Conservation (phyloP, 75 land plant genomes). For the Sequoia sempervirens region DNA sequence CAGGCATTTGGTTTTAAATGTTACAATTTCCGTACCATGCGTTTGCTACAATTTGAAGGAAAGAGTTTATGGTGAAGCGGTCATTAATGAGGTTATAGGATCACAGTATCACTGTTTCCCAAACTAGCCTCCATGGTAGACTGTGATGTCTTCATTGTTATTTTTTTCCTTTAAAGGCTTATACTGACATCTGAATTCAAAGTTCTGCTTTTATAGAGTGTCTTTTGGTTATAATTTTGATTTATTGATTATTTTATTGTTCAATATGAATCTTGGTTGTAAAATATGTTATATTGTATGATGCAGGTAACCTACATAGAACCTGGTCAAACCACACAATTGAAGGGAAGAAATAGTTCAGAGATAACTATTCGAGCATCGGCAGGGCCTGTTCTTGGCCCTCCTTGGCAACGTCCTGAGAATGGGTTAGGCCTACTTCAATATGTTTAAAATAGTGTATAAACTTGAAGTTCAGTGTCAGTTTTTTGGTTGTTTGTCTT, state of each 20-base stretch:
- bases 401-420: slow-evolving; percentile 96
- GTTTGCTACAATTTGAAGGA: not conserved
- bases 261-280: not conserved
- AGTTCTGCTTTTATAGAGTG: not conserved
- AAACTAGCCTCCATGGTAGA: not conserved
- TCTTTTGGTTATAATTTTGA: not conserved
- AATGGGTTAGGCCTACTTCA: slow-evolving; percentile 50
- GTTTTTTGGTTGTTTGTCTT: not conserved
- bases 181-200: not conserved
- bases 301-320: slow-evolving; percentile 77
- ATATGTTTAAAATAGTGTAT: not conserved
- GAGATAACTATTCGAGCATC: slow-evolving; percentile 60
- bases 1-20: not conserved
- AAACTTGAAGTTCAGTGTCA: not conserved
- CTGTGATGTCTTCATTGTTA: not conserved
- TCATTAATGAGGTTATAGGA: not conserved
- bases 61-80: not conserved
- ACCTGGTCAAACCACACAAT: slow-evolving; percentile 59
- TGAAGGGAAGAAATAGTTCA: slow-evolving; percentile 37
- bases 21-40: not conserved
- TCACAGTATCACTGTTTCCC: not conserved
- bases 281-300: not conserved
- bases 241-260: not conserved
- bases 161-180: not conserved
- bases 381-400: slow-evolving; percentile 83